Evolutionary conservation across 2,329 filamentous ascomycete species (phyloP).

Genomic region (Aureobasidium uvarum): DNA sequence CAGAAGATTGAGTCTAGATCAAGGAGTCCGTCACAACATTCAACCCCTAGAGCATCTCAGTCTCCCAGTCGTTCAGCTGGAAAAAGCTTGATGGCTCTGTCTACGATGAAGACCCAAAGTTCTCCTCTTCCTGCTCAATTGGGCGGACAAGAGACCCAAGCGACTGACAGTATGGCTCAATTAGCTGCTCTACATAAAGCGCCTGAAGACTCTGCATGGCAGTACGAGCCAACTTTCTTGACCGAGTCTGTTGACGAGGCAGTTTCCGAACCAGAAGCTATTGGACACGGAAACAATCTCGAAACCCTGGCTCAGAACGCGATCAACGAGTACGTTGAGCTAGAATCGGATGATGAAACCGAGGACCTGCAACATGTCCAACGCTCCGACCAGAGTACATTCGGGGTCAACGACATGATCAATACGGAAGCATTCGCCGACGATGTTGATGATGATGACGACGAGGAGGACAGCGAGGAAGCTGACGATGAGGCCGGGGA

Average conservation of each 20-base stretch:
- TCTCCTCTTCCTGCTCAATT: neutral
- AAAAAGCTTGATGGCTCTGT: neutral
- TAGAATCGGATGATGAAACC: slow-evolving; percentile 4
- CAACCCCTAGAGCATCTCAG: neutral
- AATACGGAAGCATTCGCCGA: neutral
- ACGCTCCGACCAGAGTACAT: neutral
- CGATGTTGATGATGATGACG: neutral
- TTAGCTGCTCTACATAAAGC: slow-evolving; percentile 1
- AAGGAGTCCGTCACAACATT: slow-evolving; percentile 12
- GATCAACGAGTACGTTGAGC: neutral
- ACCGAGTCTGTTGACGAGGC: neutral
- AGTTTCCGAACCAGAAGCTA: neutral
- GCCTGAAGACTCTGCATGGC: slow-evolving; percentile 8
- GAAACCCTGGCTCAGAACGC: neutral
- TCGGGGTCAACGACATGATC: neutral
- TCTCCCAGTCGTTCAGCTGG: neutral
- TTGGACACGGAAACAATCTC: neutral
- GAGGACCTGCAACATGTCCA: slow-evolving; percentile 1
- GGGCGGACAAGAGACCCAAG: neutral
- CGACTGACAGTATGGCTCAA: slow-evolving; percentile 2
- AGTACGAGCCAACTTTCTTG: slow-evolving; percentile 3
- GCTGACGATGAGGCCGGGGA: slow-evolving; percentile 18
- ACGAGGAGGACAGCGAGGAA: neutral
- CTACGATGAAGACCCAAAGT: neutral
- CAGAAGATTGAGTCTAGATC: slow-evolving; percentile 31